phyloP scores from a whole-genome alignment of 2,329 filamentous ascomycete species.

The Ramularia endophylla region DNA sequence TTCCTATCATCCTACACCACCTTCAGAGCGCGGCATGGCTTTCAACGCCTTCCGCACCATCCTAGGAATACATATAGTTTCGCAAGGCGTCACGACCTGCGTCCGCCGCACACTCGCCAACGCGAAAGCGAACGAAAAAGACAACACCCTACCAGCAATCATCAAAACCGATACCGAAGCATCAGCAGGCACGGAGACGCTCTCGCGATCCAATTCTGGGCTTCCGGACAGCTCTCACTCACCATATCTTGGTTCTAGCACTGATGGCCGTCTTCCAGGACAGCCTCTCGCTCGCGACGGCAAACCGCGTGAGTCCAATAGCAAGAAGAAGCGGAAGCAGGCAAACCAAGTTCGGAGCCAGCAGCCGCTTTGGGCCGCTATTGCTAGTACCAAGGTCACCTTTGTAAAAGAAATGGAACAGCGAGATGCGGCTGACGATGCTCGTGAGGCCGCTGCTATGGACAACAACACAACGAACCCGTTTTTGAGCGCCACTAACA shows the following conservation, averaged over 20 bases:
- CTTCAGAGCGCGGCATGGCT: conserved; percentile 27
- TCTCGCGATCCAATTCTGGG: conserved; percentile 14
- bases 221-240: conserved; percentile 21
- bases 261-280: conserved; percentile 46
- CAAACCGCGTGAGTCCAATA: conserved; percentile 54
- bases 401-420: conserved; percentile 76
- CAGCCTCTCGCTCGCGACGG: conserved; percentile 48
- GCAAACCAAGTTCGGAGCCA: conserved; percentile 84
- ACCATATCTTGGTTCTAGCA: conserved; percentile 27
- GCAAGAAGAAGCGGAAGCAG: conserved; percentile 83
- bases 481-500: conserved; percentile 57
- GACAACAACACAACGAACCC: conserved; percentile 59
- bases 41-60: conserved; percentile 28
- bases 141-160: conserved; percentile 22
- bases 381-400: conserved; percentile 94
- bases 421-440: conserved; percentile 68
- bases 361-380: conserved; percentile 88
- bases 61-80: conserved; percentile 34
- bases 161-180: conserved; percentile 28
- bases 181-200: conserved; percentile 21
- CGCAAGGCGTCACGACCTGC: conserved; percentile 32
- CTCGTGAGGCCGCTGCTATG: conserved; percentile 66
- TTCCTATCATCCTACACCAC: conserved; percentile 25
- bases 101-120: conserved; percentile 31
- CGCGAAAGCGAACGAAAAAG: conserved; percentile 32